Base-by-base conservation (phyloP, 306 rosid species). In the Vicia sativa region DNA sequence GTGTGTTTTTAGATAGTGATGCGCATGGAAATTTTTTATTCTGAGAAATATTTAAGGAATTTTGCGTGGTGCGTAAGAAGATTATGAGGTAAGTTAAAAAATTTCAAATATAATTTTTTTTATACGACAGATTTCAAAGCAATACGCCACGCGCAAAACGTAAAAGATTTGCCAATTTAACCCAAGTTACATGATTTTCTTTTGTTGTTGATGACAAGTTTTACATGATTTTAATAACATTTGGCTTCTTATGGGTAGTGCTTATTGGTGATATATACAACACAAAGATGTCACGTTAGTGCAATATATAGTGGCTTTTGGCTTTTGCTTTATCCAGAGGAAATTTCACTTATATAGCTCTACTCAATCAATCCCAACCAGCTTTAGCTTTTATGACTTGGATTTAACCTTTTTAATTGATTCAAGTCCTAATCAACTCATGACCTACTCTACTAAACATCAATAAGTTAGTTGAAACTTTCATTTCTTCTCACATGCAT, bases 401-500 rank as follows among this genome's bases (percentile, higher is more conserved):
- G 69, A 75, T 59, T 25, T 3, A 48, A 59, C 46, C 18, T 37
- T 38, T 67, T 12, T 18, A 18, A 49, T 18, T 18, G 11, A 37
- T 58, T 8, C 35, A 46, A 16, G 26, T 19, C 25, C 38, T 59
- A 31, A 68, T 61, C 41, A 60, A 68, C 65, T 45, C 19, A 42
- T 25, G 28, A 3, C 75, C 59, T 43, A 43, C 71, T 52, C 65
- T 28, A 53, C 50, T 41, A 76, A 42, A 49, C 50, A 62, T 21
- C 59, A 62, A 49, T 7, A 68, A 16, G 65, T 68, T 68, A 35
- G 74, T 62, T 69, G 25, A 43, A 53, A 76, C 65, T 41, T 76
- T 62, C 7, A 41, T 61, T 61, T 76, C 75, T 53, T 52, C 71
- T 62, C 66, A 76, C 61, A 62, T 39, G 38, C 61, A 62, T 39